Evolutionary conservation across 306 rosid species (phyloP).

Genomic region (Albizia julibrissin): DNA sequence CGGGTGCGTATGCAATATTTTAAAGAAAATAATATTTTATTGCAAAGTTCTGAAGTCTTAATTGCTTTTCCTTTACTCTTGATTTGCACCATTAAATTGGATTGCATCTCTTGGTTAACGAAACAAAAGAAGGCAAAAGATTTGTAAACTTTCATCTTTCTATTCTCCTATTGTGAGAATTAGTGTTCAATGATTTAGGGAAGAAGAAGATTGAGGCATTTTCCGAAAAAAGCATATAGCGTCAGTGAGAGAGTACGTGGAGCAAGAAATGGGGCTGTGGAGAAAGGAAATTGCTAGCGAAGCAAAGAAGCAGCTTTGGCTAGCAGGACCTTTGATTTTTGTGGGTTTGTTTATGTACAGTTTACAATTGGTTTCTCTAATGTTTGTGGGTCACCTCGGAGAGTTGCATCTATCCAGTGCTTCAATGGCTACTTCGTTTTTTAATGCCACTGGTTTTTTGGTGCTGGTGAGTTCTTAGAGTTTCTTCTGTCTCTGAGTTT

Average conservation of each 20-base stretch:
- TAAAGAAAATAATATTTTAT: not conserved
- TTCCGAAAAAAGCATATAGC: not conserved
- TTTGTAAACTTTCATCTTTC: not conserved
- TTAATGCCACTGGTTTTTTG: slow-evolving; percentile 58
- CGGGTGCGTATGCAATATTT: not conserved
- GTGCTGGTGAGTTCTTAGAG: slow-evolving; percentile 43
- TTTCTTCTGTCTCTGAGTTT: not conserved
- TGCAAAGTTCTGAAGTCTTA: not conserved
- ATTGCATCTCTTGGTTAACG: not conserved
- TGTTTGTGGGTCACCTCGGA: slow-evolving; percentile 75
- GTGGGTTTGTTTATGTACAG: slow-evolving; percentile 51
- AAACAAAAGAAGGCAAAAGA: not conserved
- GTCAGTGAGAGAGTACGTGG: not conserved
- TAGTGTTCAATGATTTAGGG: not conserved
- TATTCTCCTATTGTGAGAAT: not conserved
- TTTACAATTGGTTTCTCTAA: slow-evolving; percentile 54
- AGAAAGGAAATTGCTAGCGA: slow-evolving; percentile 41
- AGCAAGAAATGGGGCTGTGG: not conserved
- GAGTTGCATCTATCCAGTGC: slow-evolving; percentile 64
- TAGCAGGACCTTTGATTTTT: slow-evolving; percentile 63
- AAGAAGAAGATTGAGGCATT: not conserved
- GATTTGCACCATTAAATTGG: not conserved
- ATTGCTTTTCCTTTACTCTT: not conserved
- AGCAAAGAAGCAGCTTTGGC: slow-evolving; percentile 68
- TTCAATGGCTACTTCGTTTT: slow-evolving; percentile 71